phyloP scores from a whole-genome alignment of 257 asterid genomes.

The Solanum tarijense region DNA sequence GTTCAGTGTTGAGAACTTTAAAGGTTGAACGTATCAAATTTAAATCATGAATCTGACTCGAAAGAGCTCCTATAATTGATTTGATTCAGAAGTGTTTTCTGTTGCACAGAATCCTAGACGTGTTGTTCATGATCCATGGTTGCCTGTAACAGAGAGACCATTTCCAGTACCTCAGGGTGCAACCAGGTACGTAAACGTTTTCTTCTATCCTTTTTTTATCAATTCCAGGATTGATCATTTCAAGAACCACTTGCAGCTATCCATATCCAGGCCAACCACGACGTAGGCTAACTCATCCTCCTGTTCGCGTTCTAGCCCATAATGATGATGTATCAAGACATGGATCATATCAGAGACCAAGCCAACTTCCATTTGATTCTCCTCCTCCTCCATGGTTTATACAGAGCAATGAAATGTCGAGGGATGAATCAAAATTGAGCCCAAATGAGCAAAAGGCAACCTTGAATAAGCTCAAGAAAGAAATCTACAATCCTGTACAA shows the following conservation, averaged over 20 bases:
- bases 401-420: neutral
- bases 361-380: conserved; percentile 1
- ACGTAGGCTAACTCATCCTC: neutral
- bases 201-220: neutral
- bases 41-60: neutral
- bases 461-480: conserved; percentile 46
- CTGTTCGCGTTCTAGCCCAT: conserved; percentile 10
- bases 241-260: neutral
- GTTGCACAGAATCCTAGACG: conserved; percentile 28
- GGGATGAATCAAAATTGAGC: conserved; percentile 35
- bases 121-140: conserved; percentile 27
- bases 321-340: conserved; percentile 12
- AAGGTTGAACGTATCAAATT: neutral
- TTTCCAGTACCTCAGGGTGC: conserved; percentile 14
- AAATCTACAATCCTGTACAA: conserved; percentile 60
- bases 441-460: conserved; percentile 44
- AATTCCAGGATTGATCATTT: neutral
- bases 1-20: neutral
- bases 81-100: neutral
- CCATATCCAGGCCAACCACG: conserved; percentile 34
- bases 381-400: conserved; percentile 14
- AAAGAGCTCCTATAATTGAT: neutral
- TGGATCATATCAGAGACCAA: conserved; percentile 1
- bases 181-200: conserved; percentile 18
- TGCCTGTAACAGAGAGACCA: conserved; percentile 23